phyloP scores from a whole-genome alignment of 176 grass and related monocot species.

The Avena sativa region DNA sequence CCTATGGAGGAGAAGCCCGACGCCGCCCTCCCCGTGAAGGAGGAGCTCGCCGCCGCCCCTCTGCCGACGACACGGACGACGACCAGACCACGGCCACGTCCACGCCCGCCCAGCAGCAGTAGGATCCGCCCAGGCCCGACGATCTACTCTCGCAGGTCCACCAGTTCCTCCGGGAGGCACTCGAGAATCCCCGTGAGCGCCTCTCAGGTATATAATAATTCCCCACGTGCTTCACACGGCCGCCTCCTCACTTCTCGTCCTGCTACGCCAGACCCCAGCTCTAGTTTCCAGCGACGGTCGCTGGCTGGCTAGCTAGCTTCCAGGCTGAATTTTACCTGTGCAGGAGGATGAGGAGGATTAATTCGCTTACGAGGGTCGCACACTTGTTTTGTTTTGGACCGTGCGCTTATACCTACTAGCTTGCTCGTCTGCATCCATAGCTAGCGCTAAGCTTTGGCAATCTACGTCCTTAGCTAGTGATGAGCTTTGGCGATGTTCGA shows the following conservation, averaged over 20 bases:
- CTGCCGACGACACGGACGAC: conserved; percentile 29
- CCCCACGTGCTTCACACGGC: too few species aligned
- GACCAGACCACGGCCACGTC: neutral
- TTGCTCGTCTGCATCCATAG: too few species aligned
- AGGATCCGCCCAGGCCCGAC: neutral
- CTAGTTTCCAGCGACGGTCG: too few species aligned
- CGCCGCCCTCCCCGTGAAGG: too few species aligned
- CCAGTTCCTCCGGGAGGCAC: conserved; percentile 83
- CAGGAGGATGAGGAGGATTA: neutral
- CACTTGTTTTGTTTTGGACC: too few species aligned
- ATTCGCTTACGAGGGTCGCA: too few species aligned
- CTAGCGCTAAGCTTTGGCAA: too few species aligned
- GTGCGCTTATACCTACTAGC: neutral
- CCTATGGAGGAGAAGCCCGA: too few species aligned
- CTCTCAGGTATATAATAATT: conserved; percentile 55
- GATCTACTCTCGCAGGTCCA: conserved; percentile 65
- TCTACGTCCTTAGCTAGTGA: too few species aligned
- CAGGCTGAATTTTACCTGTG: neutral
- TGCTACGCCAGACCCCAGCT: too few species aligned
- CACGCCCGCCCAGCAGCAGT: conserved; percentile 1
- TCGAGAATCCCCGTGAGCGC: conserved; percentile 93
- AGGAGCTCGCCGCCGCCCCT: conserved; percentile 1
- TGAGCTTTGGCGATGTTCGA: too few species aligned
- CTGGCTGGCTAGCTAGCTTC: neutral
- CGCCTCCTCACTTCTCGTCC: too few species aligned